Evolutionary conservation across 805 yeast species (phyloP).

Genomic region (Torulaspora gathmanii): DNA sequence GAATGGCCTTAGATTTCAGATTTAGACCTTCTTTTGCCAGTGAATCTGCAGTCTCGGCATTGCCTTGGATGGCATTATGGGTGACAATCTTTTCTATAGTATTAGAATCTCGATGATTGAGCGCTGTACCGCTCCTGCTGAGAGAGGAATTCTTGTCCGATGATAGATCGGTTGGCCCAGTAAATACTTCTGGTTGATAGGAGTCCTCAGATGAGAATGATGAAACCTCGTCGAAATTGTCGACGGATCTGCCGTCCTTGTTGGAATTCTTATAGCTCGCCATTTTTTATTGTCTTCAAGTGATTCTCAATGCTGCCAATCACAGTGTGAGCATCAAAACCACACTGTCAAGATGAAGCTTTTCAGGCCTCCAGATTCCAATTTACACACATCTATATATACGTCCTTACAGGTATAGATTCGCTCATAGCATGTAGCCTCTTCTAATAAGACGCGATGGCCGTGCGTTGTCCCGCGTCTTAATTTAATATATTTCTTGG

Average conservation of each 20-base stretch:
- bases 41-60: slow-evolving; percentile 27
- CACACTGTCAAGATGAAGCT: background rate
- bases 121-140: slow-evolving; percentile 15
- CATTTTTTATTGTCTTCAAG: background rate
- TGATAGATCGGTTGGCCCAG: slow-evolving; percentile 10
- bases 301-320: background rate
- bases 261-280: background rate
- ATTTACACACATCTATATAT: too few relatives aligned
- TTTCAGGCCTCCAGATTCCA: background rate
- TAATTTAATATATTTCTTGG: background rate
- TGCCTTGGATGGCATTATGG: slow-evolving; percentile 22
- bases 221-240: slow-evolving; percentile 28
- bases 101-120: slow-evolving; percentile 16
- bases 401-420: too few relatives aligned
- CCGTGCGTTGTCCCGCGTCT: background rate
- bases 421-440: too few relatives aligned
- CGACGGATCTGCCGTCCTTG: slow-evolving; percentile 9
- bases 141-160: slow-evolving; percentile 6
- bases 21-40: slow-evolving; percentile 18
- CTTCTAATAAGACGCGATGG: background rate
- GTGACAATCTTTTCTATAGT: slow-evolving; percentile 23
- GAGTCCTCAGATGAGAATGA: slow-evolving; percentile 29
- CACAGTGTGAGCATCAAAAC: background rate
- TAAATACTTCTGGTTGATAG: slow-evolving; percentile 26
- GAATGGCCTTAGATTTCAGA: slow-evolving; percentile 12